Evolutionary conservation across 2,329 filamentous ascomycete genomes (phyloP), one percentile per base, ranked within the genome.

Genomic region (Daldinia eschscholtzii): DNA sequence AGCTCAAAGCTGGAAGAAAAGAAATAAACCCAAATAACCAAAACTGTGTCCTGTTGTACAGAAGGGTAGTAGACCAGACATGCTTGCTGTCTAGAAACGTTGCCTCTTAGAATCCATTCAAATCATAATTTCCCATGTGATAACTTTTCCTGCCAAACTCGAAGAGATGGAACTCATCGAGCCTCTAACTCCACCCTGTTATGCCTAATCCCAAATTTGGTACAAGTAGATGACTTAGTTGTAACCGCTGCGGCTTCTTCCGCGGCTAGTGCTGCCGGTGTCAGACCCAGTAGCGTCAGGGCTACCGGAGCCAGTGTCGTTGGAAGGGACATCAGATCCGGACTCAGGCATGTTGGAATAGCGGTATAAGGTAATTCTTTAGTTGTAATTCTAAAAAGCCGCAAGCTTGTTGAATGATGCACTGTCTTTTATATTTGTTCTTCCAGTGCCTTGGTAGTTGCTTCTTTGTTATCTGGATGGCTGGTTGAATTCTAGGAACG

Each of bases 191-290:
- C 63, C 70, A 44, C 53, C 42, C 15, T 46, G 46, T 26, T 57
- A 57, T 70, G 55, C 50, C 52, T 56, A 37, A 57, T 67, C 12
- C 30, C 35, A 39, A 23, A 46, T 59, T 50, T 62, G 50, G 56
- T 64, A 61, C 42, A 67, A 46, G 28, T 28, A 13, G 60, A 15
- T 10, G 7, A 7, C 50, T 70, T 62, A 77, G 69, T 77, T 77
- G 69, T 77, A 77, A 44, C 76, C 76, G 58, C 76, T 77, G 35
- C 76, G 72, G 70, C 76, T 78, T 65, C 74, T 73, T 6, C 76
- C 76, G 18, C 76, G 72, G 12, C 41, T 6, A n/a, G 64, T 69
- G n/a, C 63, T 69, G 20, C 48, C 50, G 42, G 67, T 52, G 28
- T 73, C 71, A 23, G 71, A 70, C 30, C 59, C 60, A 52, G 68